Conservation (phyloP, 2,329 filamentous ascomycete species). For the Aspergillus tanneri region DNA sequence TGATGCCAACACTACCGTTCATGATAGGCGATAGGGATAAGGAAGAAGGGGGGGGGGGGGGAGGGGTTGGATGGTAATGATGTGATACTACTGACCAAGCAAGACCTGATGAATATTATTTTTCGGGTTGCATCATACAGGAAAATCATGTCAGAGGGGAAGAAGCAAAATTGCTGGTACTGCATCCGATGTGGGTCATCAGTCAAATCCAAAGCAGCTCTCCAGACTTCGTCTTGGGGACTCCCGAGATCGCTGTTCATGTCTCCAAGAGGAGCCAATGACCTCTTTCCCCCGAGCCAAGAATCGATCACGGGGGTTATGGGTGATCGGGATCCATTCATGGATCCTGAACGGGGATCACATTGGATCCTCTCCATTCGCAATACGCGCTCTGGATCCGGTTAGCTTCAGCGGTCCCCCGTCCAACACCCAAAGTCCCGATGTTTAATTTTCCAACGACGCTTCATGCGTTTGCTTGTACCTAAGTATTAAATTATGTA, state of each 20-base stretch:
- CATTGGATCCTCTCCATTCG: background rate
- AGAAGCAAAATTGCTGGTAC: background rate
- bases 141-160: conserved; percentile 3
- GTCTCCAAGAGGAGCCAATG: background rate
- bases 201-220: background rate
- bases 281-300: background rate
- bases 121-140: conserved; percentile 1
- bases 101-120: background rate
- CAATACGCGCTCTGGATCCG: conserved; percentile 1
- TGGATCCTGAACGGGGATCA: background rate
- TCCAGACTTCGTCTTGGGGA: background rate
- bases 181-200: conserved; percentile 2
- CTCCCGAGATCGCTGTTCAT: conserved; percentile 6
- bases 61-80: background rate
- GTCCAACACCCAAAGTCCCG: conserved; percentile 9
- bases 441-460: background rate
- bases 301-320: conserved; percentile 6
- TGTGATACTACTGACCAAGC: background rate
- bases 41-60: background rate
- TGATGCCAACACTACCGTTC: conserved; percentile 6
- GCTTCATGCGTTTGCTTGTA: background rate
- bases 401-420: conserved; percentile 9
- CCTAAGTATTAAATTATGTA: background rate
- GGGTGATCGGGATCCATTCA: conserved; percentile 6
- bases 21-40: background rate